Conservation (phyloP, 352 stramenopile genomes). For the Pythium rishiriense region DNA sequence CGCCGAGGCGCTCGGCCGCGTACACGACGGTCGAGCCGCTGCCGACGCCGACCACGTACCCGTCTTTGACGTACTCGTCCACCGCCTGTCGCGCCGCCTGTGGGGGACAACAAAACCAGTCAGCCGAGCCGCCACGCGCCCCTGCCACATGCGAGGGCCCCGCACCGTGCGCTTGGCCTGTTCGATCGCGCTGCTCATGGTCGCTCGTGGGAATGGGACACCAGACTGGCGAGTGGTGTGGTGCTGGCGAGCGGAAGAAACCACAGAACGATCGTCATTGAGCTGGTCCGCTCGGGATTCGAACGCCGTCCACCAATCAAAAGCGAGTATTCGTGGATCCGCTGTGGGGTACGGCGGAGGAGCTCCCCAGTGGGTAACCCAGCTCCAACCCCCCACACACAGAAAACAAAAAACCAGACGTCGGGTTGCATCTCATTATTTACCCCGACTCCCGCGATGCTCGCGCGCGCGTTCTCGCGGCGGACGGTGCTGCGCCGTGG, state of each 20-base stretch:
- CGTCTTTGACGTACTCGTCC: slow-evolving; percentile 92
- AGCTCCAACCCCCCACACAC: neutral
- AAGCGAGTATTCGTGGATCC: slow-evolving; percentile 15
- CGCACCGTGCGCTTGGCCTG: slow-evolving; percentile 75
- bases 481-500: neutral
- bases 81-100: slow-evolving; percentile 85
- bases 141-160: neutral
- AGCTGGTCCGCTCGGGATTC: neutral
- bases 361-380: neutral
- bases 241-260: slow-evolving; percentile 7
- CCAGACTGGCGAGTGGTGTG: slow-evolving; percentile 16
- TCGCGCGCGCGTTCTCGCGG: neutral
- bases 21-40: slow-evolving; percentile 98
- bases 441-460: too few species aligned
- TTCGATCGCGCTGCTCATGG: slow-evolving; percentile 61
- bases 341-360: slow-evolving; percentile 12
- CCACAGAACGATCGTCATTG: neutral
- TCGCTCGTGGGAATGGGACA: neutral
- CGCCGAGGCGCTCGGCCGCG: slow-evolving; percentile 95
- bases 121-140: neutral
- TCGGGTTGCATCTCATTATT: neutral
- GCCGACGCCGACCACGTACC: slow-evolving; percentile 97
- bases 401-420: neutral
- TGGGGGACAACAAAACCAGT: slow-evolving; percentile 5
- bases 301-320: slow-evolving; percentile 19